phyloP scores from a whole-genome alignment of 495 filamentous ascomycete genomes.

The Parathielavia appendiculata region DNA sequence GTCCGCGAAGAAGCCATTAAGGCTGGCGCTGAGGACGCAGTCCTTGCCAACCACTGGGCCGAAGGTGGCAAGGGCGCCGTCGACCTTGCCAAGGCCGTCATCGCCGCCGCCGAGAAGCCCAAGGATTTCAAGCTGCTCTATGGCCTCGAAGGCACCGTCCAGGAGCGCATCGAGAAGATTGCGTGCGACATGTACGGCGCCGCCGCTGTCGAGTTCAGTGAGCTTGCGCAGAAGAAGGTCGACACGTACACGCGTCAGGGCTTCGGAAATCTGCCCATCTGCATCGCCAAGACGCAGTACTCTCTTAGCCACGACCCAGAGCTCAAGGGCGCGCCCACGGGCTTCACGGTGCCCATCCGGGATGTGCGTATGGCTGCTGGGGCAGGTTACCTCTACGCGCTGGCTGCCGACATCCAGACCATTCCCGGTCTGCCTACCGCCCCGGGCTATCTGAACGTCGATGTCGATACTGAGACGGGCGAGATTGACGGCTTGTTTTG shows the following conservation, averaged over 20 bases:
- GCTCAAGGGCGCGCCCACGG: slow-evolving; percentile 92
- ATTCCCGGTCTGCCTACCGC: slow-evolving; percentile 95
- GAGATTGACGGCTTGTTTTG: slow-evolving; percentile 96
- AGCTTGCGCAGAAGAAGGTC: slow-evolving; percentile 90
- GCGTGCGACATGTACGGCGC: slow-evolving; percentile 92
- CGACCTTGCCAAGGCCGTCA: slow-evolving; percentile 81
- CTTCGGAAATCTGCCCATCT: slow-evolving; percentile 87
- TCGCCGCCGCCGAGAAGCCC: slow-evolving; percentile 73
- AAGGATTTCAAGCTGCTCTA: slow-evolving; percentile 92
- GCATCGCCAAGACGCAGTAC: slow-evolving; percentile 97
- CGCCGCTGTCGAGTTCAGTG: slow-evolving; percentile 83
- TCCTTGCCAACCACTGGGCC: slow-evolving; percentile 94
- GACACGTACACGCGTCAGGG: slow-evolving; percentile 91
- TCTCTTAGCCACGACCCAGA: slow-evolving; percentile 89
- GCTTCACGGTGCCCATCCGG: slow-evolving; percentile 91
- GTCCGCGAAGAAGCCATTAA: slow-evolving; percentile 86
- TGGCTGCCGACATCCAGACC: slow-evolving; percentile 96
- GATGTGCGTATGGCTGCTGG: slow-evolving; percentile 93
- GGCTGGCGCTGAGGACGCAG: slow-evolving; percentile 89
- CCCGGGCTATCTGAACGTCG: slow-evolving; percentile 93
- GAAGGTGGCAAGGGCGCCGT: slow-evolving; percentile 89
- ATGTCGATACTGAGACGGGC: slow-evolving; percentile 87
- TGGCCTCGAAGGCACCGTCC: slow-evolving; percentile 68
- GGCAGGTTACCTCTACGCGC: slow-evolving; percentile 88
- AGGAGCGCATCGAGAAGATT: slow-evolving; percentile 89